These are phyloP conservation scores for Xylaria palmicola DNA, from an alignment of 495 filamentous ascomycete species.

Conservation along the genomic window DNA sequence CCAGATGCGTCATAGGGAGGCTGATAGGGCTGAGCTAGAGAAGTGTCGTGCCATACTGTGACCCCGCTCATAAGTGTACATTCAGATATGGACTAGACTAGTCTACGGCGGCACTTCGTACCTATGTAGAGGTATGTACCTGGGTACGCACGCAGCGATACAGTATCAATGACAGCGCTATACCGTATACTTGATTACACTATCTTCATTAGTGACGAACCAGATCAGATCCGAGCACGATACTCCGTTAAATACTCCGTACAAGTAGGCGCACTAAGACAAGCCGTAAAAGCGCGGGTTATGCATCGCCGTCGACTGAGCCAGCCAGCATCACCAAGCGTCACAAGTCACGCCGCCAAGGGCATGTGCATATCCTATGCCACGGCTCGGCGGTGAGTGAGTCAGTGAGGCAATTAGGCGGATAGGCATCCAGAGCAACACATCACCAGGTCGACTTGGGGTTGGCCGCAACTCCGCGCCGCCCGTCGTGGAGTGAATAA, in stretches of 20 bases:
- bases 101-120: no score
- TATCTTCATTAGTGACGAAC: no score
- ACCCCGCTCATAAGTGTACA: no score
- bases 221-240: no score
- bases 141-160: no score
- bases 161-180: background rate
- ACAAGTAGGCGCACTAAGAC: no score
- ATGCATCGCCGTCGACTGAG: background rate
- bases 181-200: background rate
- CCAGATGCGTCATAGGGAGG: slow-evolving; percentile 19
- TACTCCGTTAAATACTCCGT: no score
- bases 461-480: slow-evolving; percentile 10
- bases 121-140: no score
- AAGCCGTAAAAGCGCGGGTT: no score
- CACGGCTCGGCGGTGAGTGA: slow-evolving; percentile 11
- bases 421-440: background rate
- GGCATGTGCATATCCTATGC: background rate
- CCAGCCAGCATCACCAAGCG: background rate
- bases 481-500: background rate
- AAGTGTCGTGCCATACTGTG: background rate
- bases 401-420: slow-evolving; percentile 2
- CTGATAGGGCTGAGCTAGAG: slow-evolving; percentile 19
- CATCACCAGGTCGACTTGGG: slow-evolving; percentile 8
- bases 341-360: slow-evolving; percentile 5
- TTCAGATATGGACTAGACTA: no score